Evolutionary conservation across 2,329 filamentous ascomycete genomes (phyloP).

Genomic region (Waltergamsia citrina): DNA sequence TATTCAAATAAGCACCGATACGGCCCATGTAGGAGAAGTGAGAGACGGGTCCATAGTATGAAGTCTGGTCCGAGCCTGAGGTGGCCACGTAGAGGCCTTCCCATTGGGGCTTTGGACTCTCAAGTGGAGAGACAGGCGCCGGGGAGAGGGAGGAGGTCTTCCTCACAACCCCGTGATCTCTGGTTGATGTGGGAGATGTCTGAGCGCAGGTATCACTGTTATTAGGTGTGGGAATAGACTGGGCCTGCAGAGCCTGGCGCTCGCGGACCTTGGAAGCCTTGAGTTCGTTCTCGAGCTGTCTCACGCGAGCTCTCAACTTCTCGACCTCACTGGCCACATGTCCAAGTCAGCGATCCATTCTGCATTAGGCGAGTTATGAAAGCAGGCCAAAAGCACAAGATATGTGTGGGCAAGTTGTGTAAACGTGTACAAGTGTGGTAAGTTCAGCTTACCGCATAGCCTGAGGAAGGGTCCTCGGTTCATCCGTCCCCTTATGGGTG

Average conservation of each 20-base stretch:
- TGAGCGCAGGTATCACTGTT: slow-evolving; percentile 2
- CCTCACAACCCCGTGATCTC: not conserved
- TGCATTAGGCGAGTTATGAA: too few species aligned
- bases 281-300: slow-evolving; percentile 17
- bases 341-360: too few species aligned
- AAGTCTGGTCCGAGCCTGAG: slow-evolving; percentile 21
- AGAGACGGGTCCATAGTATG: slow-evolving; percentile 34
- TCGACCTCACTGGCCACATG: slow-evolving; percentile 18
- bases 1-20: slow-evolving; percentile 24
- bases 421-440: too few species aligned
- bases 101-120: slow-evolving; percentile 10
- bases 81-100: slow-evolving; percentile 23
- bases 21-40: slow-evolving; percentile 33
- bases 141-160: slow-evolving; percentile 1
- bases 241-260: not conserved
- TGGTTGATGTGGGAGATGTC: not conserved
- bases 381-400: too few species aligned
- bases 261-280: slow-evolving; percentile 4
- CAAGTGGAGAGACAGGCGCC: not conserved
- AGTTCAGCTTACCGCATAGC: slow-evolving; percentile 8
- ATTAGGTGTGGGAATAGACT: slow-evolving; percentile 6
- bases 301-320: slow-evolving; percentile 17
- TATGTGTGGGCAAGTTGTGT: too few species aligned
- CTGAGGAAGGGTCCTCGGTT: slow-evolving; percentile 6
- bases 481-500: slow-evolving; percentile 6